A percentile compares a stretch with the other conserved stretches of the same genome.
These are phyloP conservation scores for Pseudopyrenochaeta lycopersici DNA, from an alignment of 2,329 filamentous ascomycete genomes.

Conservation along the genomic window DNA sequence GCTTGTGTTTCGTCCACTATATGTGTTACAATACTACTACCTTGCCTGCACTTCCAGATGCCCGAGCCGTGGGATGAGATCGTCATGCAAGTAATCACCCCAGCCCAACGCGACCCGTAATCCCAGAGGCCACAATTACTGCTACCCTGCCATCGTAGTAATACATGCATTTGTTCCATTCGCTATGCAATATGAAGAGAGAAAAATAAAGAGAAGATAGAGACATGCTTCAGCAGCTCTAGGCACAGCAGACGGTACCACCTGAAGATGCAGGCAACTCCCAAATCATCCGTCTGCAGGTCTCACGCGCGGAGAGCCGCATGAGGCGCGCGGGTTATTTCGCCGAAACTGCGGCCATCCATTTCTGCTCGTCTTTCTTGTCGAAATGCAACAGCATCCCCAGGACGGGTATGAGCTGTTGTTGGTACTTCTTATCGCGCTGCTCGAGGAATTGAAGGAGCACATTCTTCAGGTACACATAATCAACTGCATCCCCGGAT, in stretches of 20 bases:
- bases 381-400: slow-evolving; percentile 81
- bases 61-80: background rate
- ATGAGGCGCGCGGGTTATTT: slow-evolving; percentile 27
- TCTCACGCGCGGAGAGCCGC: slow-evolving; percentile 20
- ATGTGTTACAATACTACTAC: background rate
- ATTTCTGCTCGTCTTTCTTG: slow-evolving; percentile 84
- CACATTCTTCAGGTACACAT: slow-evolving; percentile 81
- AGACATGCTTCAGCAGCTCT: background rate
- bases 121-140: background rate
- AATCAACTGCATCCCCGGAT: slow-evolving; percentile 57
- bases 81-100: background rate
- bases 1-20: background rate
- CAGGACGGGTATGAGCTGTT: slow-evolving; percentile 79
- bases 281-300: slow-evolving; percentile 4
- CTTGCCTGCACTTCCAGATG: background rate
- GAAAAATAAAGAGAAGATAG: too few species aligned
- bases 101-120: background rate
- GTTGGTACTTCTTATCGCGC: slow-evolving; percentile 77
- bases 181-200: slow-evolving; percentile 17
- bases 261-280: background rate
- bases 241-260: slow-evolving; percentile 4
- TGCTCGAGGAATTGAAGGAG: slow-evolving; percentile 83
- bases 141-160: background rate
- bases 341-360: slow-evolving; percentile 76
- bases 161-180: slow-evolving; percentile 16